A percentile compares a stretch with the other conserved stretches of the same genome.
phyloP scores from a whole-genome alignment of 257 asterid species.

The Lavandula angustifolia region DNA sequence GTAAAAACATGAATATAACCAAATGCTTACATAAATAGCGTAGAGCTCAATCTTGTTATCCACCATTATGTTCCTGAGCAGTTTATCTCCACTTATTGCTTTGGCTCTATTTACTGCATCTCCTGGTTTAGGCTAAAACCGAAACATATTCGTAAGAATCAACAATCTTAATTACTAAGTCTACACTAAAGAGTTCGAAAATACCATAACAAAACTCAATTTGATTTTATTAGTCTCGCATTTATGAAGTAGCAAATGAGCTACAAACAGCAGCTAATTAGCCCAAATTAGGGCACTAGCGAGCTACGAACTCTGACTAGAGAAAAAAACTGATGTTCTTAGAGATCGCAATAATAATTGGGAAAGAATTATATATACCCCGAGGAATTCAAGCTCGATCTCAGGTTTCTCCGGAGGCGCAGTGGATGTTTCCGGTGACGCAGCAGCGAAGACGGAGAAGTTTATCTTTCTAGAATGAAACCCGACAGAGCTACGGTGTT shows the following conservation, averaged over 20 bases:
- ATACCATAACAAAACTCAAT: neutral
- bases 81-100: slow-evolving; percentile 81
- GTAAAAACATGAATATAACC: too few species aligned
- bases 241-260: neutral
- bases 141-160: slow-evolving; percentile 13
- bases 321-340: neutral
- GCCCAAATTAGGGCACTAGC: slow-evolving; percentile 3
- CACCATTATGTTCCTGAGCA: slow-evolving; percentile 81
- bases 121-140: slow-evolving; percentile 65
- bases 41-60: slow-evolving; percentile 85
- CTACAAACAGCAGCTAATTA: neutral
- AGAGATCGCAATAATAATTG: neutral
- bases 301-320: too few species aligned
- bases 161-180: neutral
- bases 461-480: slow-evolving; percentile 35
- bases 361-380: slow-evolving; percentile 37
- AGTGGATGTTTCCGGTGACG: slow-evolving; percentile 55
- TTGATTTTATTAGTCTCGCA: neutral
- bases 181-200: neutral
- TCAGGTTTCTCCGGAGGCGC: slow-evolving; percentile 49
- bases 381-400: slow-evolving; percentile 77
- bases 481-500: slow-evolving; percentile 40
- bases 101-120: slow-evolving; percentile 63
- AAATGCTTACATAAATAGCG: slow-evolving; percentile 78
- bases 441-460: slow-evolving; percentile 38